Evolutionary conservation across 2,329 filamentous ascomycete species (phyloP).

Genomic region (Cadophora sp.): DNA sequence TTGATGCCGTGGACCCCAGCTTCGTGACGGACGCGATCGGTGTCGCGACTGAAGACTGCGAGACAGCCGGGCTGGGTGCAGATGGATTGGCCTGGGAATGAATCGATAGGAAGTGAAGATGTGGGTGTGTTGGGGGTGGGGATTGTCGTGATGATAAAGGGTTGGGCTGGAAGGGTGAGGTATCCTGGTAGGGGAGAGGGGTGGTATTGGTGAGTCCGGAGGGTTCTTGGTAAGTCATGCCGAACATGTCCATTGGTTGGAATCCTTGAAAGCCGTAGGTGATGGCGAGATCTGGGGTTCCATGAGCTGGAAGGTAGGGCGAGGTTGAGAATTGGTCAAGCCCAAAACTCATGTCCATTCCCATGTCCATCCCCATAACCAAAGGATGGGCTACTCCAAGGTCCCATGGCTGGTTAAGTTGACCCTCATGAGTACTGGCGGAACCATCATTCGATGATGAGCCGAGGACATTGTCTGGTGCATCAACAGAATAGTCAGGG

Average conservation of each 20-base stretch:
- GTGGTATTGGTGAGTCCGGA: not conserved
- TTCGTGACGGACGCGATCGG: conserved; percentile 26
- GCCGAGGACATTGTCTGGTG: not conserved
- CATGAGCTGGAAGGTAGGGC: not conserved
- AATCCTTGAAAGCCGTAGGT: not conserved
- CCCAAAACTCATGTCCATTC: not conserved
- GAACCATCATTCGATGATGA: not conserved
- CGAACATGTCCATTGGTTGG: not conserved
- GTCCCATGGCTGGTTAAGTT: not conserved
- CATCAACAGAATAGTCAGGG: not conserved
- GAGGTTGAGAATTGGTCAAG: not conserved
- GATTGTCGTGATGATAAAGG: not conserved
- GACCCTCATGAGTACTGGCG: not conserved
- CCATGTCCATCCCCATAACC: not conserved
- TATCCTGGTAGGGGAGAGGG: not conserved
- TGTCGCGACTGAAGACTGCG: conserved; percentile 16
- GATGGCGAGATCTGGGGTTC: not conserved
- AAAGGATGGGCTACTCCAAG: not conserved
- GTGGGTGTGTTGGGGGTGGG: not conserved
- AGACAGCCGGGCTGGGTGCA: not conserved
- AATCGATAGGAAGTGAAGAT: not conserved
- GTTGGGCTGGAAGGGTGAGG: not conserved
- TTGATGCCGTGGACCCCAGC: conserved; percentile 20
- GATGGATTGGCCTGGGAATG: not conserved
- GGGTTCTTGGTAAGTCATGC: not conserved